These are phyloP conservation scores for Crithidia fasciculata DNA, from an alignment of 208 protist genomes.

Conservation along the genomic window DNA sequence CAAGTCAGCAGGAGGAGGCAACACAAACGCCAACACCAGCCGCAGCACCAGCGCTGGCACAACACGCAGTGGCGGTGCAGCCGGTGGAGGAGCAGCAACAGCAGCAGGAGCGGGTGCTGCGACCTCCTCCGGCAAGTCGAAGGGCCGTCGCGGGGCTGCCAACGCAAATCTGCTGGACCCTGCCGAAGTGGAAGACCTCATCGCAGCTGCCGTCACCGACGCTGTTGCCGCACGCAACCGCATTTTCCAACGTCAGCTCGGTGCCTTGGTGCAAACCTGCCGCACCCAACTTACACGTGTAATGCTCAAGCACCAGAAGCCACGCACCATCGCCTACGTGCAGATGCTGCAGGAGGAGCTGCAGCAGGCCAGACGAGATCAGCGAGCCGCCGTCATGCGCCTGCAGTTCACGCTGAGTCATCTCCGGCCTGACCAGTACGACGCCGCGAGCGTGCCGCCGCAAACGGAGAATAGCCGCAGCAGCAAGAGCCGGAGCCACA, in stretches of 20 bases:
- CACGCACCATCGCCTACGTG: conserved; percentile 43
- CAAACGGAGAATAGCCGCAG: neutral
- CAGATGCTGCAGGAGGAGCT: conserved; percentile 45
- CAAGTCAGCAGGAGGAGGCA: too few species aligned
- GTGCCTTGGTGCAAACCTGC: conserved; percentile 18
- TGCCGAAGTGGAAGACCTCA: conserved; percentile 7
- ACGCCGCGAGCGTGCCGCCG: conserved; percentile 10
- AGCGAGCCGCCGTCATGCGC: conserved; percentile 33
- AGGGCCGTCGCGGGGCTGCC: neutral
- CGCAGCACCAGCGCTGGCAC: neutral
- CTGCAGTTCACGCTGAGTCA: conserved; percentile 44
- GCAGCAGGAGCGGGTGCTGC: neutral
- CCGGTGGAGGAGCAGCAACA: neutral
- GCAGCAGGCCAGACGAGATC: conserved; percentile 27
- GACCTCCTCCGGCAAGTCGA: neutral
- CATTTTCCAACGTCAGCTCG: conserved; percentile 18
- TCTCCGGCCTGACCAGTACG: conserved; percentile 35
- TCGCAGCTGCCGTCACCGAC: conserved; percentile 17
- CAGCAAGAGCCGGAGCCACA: neutral
- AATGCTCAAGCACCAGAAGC: conserved; percentile 47
- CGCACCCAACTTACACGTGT: conserved; percentile 36
- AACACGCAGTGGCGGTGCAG: neutral
- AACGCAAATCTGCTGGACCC: neutral
- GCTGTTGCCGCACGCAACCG: conserved; percentile 18
- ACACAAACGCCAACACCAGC: neutral